Evolutionary conservation across 106 monocot genomes (phyloP), one percentile per base, ranked within the genome.

Genomic region (Alisma plantagoaquatica): DNA sequence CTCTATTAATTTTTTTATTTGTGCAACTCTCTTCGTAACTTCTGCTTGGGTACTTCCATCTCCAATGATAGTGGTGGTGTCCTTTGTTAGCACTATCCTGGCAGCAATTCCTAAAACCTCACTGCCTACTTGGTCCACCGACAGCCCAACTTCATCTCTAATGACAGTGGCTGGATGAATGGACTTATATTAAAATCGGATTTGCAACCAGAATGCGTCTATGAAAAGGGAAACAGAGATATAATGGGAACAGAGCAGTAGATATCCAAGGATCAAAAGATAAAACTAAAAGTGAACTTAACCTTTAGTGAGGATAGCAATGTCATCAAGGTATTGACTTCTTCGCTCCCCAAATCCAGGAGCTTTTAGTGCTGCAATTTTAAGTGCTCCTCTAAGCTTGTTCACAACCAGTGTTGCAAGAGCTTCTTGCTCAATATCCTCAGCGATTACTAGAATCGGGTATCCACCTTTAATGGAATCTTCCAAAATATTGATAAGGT

Each of bases 341-440:
- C 88, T 96, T 27, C 94, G 71, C 67, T 96, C 94, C 41, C 94
- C 94, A 71, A 96, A 96, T 41, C 88, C 94, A 78, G 94, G 94
- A 35, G 94, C 94, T 64, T 96, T 96, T 9, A 96, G 73, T 31
- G 94, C 94, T 46, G 94, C 88, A 59, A 96, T 84, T 56, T 96
- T 96, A 58, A 89, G 54, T 33, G 96, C 69, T 7, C 96, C 96
- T 73, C 84, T 84, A 47, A 96, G 75, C 63, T 89, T 89, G 43
- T 96, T 96, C 10, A 84, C 84, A 49, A 96, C 89, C 53, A 96
- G 81, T 47, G 96, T 88, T 29, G 96, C 96, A 44, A 89, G 73
- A 14, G 96, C 88, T 64, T 96, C 96, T 44, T 96, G 96, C 43
- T 96, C 96, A 56, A 96, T 96, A 43, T 89, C 96, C 60, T 96